Evolutionary conservation across 345 rosid genomes (phyloP), one percentile per base, ranked within the genome.

Genomic region (Crucihimalaya himalaica): DNA sequence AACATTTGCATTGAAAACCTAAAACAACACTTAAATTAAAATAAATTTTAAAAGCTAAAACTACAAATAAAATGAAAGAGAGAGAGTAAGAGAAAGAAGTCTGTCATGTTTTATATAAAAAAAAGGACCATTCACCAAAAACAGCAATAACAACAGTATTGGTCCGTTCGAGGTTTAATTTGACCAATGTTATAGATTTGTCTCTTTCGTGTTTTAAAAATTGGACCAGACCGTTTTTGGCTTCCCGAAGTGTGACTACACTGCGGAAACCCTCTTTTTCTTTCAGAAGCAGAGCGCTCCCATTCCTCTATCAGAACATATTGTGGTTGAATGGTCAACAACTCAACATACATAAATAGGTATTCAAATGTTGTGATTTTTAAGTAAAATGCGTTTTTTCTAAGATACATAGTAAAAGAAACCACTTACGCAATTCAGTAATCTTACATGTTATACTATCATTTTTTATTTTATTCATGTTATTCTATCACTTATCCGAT

Each of bases 81-180:
- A n/a, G n/a, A n/a, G n/a, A 28, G 48, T 35, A 25, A 51, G 52
- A 45, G 55, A 52, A 75, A 69, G 10, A 11, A 21, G 48, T 29
- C 55, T 68, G 59, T 34, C 21, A 54, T 70, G 75, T 54, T 70
- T 45, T 54, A 62, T 20, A 53, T 34, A 53, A 9, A 25, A 68
- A 74, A 60, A 76, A 62, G 75, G 80, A 76, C 71, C 71, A 63
- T 25, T 62, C 80, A 76, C 80, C 70, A 76, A 76, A 76, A 76
- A 63, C 66, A 55, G 75, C 66, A 76, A 63, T 54, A 57, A 45
- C 75, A 76, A 46, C 75, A 76, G 80, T 37, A 46, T 76, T 63
- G 80, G 75, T 76, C 20, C 70, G 60, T 76, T 76, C 75, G 80
- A 76, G 76, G 76, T 70, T 56, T 28, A 70, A 56, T 76, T 70